phyloP scores from a whole-genome alignment of 805 yeast species.

The Myxozyma sirexii region DNA sequence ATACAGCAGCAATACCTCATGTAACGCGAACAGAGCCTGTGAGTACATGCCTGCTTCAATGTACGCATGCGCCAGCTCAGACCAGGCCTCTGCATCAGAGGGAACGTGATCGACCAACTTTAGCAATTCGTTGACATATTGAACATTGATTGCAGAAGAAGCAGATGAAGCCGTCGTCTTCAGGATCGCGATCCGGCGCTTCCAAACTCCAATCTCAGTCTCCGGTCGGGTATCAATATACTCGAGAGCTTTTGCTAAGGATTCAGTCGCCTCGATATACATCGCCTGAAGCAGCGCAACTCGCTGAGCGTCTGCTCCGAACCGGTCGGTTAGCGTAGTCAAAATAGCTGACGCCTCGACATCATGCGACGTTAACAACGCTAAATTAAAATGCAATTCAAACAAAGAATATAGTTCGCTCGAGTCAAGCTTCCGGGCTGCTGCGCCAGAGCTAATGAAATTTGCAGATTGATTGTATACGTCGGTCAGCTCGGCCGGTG shows the following conservation, averaged over 20 bases:
- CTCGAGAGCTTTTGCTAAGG: conserved; percentile 43
- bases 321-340: conserved; percentile 67
- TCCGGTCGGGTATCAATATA: conserved; percentile 45
- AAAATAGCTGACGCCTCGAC: conserved; percentile 68
- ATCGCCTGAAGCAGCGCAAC: conserved; percentile 57
- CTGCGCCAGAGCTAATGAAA: conserved; percentile 38
- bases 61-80: conserved; percentile 73
- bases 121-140: conserved; percentile 57
- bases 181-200: conserved; percentile 41
- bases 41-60: conserved; percentile 60
- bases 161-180: conserved; percentile 39
- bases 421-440: conserved; percentile 40
- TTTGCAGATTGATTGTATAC: conserved; percentile 16
- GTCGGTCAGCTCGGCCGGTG: conserved; percentile 7
- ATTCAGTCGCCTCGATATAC: conserved; percentile 59
- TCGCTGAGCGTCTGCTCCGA: conserved; percentile 60
- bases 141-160: conserved; percentile 40
- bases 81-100: conserved; percentile 75
- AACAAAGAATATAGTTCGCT: conserved; percentile 57
- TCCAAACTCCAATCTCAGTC: conserved; percentile 37
- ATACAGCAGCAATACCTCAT: conserved; percentile 67
- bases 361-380: conserved; percentile 65
- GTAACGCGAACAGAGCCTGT: conserved; percentile 64
- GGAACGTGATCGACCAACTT: conserved; percentile 67
- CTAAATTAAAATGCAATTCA: conserved; percentile 72